Evolutionary conservation across 768 basidiomycete genomes (phyloP).

Genomic region (Coprinellus micaceus): DNA sequence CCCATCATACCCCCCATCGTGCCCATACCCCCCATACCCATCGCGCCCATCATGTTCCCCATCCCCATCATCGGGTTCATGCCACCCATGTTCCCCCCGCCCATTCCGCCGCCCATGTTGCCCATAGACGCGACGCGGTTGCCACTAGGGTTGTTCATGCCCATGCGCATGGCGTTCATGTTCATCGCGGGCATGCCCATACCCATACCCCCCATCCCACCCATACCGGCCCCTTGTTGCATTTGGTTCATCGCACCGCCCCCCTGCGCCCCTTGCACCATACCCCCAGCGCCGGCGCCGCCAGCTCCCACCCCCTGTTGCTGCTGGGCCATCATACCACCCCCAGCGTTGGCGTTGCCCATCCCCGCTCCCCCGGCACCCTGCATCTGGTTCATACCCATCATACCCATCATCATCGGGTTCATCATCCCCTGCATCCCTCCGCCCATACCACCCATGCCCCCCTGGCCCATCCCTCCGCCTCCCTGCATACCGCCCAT

Average conservation of each 20-base stretch:
- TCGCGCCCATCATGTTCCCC: constrained; percentile 21
- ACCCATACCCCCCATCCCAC: constrained; percentile 29
- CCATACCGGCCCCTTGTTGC: constrained; percentile 26
- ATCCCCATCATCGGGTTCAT: constrained; percentile 20
- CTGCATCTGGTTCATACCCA: constrained; percentile 20
- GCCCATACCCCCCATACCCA: constrained; percentile 17
- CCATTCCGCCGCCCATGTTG: too few relatives aligned
- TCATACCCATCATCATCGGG: constrained; percentile 42
- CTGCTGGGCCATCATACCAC: too few relatives aligned
- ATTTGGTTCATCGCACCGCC: not conserved
- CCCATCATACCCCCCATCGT: constrained; percentile 18
- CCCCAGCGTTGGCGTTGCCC: constrained; percentile 21
- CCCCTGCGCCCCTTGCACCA: constrained; percentile 8
- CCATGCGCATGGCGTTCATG: constrained; percentile 4
- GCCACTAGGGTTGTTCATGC: too few relatives aligned
- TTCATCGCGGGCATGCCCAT: constrained; percentile 21
- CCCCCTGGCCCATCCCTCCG: not conserved
- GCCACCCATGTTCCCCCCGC: constrained; percentile 9
- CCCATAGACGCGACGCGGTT: too few relatives aligned
- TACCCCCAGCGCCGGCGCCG: not conserved
- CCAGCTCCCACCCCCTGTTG: too few relatives aligned
- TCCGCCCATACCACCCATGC: not conserved
- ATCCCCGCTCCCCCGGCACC: constrained; percentile 32
- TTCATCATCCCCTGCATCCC: constrained; percentile 30
- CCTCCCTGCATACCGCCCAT: not conserved